Evolutionary conservation across 106 monocot species (phyloP), one percentile per base, ranked within the genome.

Genomic region (Allium sativum): DNA sequence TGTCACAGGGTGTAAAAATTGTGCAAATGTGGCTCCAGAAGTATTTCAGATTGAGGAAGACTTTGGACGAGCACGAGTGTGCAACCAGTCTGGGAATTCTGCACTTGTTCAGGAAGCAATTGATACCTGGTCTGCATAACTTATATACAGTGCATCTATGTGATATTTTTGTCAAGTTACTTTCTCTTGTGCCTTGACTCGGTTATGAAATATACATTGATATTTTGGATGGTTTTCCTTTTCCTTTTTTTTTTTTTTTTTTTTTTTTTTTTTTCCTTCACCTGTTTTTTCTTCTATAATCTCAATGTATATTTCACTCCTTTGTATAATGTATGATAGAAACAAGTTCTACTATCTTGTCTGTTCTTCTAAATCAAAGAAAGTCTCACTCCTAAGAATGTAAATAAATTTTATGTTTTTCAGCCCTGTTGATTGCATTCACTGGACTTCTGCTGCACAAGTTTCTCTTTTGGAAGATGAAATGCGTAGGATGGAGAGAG

Each of bases 391-490:
- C 31, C 31, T 31, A 31, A 31, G 31, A 31, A 31, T 48, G 48
- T 12, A 12, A 14, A 21, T 48, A 48, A 31, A 9, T 48, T 63
- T 0, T 48, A 21, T 48, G 62, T 70, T 56, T 73, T 77, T 62
- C 80, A 96, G 96, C 65, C 96, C 96, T 46, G 96, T 96, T 64
- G 91, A 96, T 78, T 96, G 96, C 69, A 96, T 96, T 55, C 91
- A 96, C 48, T 88, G 96, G 96, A 91, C 96, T 52, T 96, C 96
- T 20, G 91, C 96, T 69, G 96, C 90, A 55, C 96, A 96, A 59
- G 47, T 96, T 40, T 96, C 96, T 21, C 96, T 96, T n/a, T 82
- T 96, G 64, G 91, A 96, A 87, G 96, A 96, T 76, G 96, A 96
- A 91, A 96, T 96, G 96, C 84, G 96, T 10, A 87, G 96, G 65